phyloP scores from a whole-genome alignment of 2,329 filamentous ascomycete genomes.

The Botrytis sinoallii region DNA sequence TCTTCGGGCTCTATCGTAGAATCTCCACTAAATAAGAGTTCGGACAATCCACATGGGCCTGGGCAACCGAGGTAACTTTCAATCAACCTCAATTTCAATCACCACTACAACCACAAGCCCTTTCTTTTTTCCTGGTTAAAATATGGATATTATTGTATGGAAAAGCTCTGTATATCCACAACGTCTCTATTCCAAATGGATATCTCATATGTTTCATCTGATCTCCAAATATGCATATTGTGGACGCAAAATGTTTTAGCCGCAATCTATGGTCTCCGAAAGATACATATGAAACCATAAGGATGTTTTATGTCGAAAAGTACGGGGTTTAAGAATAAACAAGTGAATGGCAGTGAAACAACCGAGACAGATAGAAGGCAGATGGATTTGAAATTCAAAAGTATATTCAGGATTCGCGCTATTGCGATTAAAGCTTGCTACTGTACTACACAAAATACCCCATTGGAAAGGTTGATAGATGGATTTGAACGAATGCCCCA shows the following conservation, averaged over 20 bases:
- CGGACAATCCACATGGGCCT: not conserved
- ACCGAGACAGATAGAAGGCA: not conserved
- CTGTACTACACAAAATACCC: not conserved
- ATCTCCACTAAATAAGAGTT: conserved; percentile 11
- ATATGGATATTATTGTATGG: not conserved
- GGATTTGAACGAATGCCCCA: not conserved
- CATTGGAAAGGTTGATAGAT: not conserved
- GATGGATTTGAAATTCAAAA: not conserved
- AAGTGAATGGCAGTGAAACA: not conserved
- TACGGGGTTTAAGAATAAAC: not conserved
- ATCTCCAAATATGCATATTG: not conserved
- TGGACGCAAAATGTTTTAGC: not conserved
- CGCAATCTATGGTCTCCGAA: not conserved
- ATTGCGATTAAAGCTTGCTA: not conserved
- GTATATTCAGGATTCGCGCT: not conserved
- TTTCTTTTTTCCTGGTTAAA: not conserved
- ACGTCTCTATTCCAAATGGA: not conserved
- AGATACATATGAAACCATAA: not conserved
- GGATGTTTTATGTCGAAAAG: not conserved
- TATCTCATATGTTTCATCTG: not conserved
- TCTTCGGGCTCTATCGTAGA: not conserved
- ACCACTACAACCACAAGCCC: not conserved
- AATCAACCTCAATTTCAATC: not conserved
- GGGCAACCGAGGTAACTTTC: not conserved
- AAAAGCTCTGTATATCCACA: not conserved